Evolutionary conservation across 2,329 filamentous ascomycete species (phyloP).

Genomic region (Hypomyces perniciosus): DNA sequence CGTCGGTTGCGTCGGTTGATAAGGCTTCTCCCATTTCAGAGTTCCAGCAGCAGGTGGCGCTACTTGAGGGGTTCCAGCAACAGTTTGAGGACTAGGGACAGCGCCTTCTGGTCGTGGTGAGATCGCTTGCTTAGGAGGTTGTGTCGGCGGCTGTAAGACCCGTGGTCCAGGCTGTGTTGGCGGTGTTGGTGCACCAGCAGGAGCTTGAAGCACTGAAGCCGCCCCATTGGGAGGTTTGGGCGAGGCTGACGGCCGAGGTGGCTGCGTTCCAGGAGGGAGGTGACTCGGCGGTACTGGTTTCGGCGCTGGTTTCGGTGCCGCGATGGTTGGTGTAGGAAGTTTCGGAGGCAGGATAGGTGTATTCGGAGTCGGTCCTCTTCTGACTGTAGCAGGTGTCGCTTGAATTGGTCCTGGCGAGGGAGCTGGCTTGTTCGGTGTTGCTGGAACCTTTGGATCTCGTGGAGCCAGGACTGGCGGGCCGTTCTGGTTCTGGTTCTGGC

Average conservation of each 20-base stretch:
- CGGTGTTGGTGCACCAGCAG: slow-evolving; percentile 25
- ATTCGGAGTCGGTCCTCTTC: slow-evolving; percentile 24
- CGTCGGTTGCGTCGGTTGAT: slow-evolving; percentile 28
- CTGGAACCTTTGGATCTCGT: slow-evolving; percentile 26
- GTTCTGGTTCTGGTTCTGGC: slow-evolving; percentile 17
- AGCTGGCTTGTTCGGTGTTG: slow-evolving; percentile 19
- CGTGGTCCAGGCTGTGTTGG: slow-evolving; percentile 25
- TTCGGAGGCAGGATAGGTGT: slow-evolving; percentile 33
- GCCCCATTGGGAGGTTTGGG: slow-evolving; percentile 26
- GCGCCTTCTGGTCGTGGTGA: slow-evolving; percentile 28
- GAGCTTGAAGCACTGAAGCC: slow-evolving; percentile 32
- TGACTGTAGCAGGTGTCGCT: slow-evolving; percentile 18
- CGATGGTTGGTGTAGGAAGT: slow-evolving; percentile 18
- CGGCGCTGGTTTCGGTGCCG: slow-evolving; percentile 22
- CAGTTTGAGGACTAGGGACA: slow-evolving; percentile 23
- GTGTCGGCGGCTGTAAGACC: slow-evolving; percentile 26
- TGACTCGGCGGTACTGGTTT: slow-evolving; percentile 25
- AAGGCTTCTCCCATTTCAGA: slow-evolving; percentile 38
- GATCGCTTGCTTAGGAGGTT: slow-evolving; percentile 26
- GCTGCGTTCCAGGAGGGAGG: slow-evolving; percentile 22
- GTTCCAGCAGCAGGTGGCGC: slow-evolving; percentile 20
- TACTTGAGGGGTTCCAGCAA: slow-evolving; percentile 17
- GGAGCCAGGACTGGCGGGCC: slow-evolving; percentile 27
- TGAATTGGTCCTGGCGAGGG: slow-evolving; percentile 18
- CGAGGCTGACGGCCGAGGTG: slow-evolving; percentile 23